Conservation (phyloP, 75 land plant genomes). For the Selaginella tamariscina region DNA sequence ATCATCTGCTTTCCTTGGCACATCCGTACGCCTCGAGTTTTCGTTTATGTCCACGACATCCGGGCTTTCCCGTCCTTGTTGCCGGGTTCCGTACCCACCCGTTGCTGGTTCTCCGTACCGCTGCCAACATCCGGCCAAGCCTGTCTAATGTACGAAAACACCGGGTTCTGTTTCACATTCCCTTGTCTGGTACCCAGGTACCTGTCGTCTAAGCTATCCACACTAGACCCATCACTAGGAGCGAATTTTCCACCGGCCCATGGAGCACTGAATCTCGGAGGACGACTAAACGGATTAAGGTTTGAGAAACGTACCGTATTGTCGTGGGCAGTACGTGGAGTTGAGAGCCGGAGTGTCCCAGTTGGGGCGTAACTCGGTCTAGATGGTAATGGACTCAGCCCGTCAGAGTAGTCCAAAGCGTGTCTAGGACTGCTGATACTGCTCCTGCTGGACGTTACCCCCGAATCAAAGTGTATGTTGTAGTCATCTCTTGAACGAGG, state of each 20-base stretch:
- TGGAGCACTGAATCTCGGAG: background rate
- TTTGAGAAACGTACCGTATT: background rate
- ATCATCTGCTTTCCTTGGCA: slow-evolving; percentile 18
- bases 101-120: no score
- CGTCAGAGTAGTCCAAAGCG: slow-evolving; percentile 14
- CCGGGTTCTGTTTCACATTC: background rate
- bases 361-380: slow-evolving; percentile 19
- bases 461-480: background rate
- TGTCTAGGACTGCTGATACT: slow-evolving; percentile 44
- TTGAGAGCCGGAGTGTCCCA: background rate
- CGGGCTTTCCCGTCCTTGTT: no score
- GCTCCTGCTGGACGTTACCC: slow-evolving; percentile 36
- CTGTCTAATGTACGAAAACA: slow-evolving; percentile 7
- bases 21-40: background rate
- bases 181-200: background rate
- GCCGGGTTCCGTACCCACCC: no score
- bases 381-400: slow-evolving; percentile 34
- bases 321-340: background rate
- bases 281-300: background rate
- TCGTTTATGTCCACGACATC: background rate
- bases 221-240: background rate
- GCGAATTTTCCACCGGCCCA: background rate
- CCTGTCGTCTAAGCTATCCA: slow-evolving; percentile 1
- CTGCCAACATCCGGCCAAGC: slow-evolving; percentile 9
- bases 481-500: slow-evolving; percentile 43